These are phyloP conservation scores for Paraconiothyrium sp. DNA, from an alignment of 2,329 filamentous ascomycete species.

Conservation along the genomic window DNA sequence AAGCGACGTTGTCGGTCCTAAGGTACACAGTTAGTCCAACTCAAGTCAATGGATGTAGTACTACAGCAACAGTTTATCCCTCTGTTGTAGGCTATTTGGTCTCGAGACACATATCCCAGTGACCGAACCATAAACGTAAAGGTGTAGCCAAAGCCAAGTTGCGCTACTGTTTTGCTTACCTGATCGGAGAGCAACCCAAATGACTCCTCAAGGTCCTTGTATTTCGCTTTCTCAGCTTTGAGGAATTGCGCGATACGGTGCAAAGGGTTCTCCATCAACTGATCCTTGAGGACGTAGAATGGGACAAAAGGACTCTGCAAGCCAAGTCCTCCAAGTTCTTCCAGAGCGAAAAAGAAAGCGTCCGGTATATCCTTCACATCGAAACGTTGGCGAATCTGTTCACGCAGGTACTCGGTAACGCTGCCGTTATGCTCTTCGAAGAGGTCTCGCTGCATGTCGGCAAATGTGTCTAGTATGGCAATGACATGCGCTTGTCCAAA, in stretches of 20 bases:
- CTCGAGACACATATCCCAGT: neutral
- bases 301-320: conserved; percentile 59
- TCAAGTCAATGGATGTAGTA: neutral
- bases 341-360: conserved; percentile 60
- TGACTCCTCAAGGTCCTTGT: conserved; percentile 36
- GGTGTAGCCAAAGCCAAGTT: neutral
- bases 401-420: conserved; percentile 47
- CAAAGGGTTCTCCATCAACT: conserved; percentile 41
- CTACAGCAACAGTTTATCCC: neutral
- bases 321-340: conserved; percentile 58
- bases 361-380: conserved; percentile 56
- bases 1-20: conserved; percentile 19
- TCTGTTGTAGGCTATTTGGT: neutral
- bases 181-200: conserved; percentile 37
- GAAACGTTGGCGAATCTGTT: conserved; percentile 62
- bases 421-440: conserved; percentile 43
- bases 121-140: neutral
- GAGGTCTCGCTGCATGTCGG: conserved; percentile 56
- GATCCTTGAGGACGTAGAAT: conserved; percentile 50
- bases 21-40: neutral
- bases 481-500: conserved; percentile 60
- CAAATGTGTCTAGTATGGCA: conserved; percentile 58
- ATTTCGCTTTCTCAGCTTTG: conserved; percentile 43
- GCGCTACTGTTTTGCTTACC: neutral
- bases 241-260: conserved; percentile 52